Evolutionary conservation across 306 rosid genomes (phyloP).

Genomic region (Styphnolobium japonicum): DNA sequence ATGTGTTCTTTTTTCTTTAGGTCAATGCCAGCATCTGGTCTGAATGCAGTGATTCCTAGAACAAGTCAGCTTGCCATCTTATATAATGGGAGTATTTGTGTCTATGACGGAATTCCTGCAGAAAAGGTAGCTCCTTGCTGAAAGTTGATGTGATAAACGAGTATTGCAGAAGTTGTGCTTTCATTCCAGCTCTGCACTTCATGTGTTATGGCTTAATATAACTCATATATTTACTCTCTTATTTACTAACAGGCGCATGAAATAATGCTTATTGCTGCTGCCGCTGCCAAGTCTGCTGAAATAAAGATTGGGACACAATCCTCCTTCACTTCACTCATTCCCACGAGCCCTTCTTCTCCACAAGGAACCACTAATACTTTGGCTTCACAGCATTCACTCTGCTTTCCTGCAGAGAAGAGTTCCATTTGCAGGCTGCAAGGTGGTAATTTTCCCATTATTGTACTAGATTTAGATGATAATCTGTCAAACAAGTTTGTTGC

Average conservation of each 20-base stretch:
- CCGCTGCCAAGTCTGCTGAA: constrained; percentile 50
- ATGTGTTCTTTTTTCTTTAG: constrained; percentile 19
- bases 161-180: neutral
- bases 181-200: neutral
- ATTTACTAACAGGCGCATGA: constrained; percentile 47
- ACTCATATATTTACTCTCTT: neutral
- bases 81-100: constrained; percentile 54
- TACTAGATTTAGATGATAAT: neutral
- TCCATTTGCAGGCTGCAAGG: constrained; percentile 66
- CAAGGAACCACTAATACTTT: constrained; percentile 40
- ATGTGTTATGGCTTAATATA: neutral
- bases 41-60: constrained; percentile 4
- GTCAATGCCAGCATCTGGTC: constrained; percentile 41
- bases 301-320: constrained; percentile 39
- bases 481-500: neutral
- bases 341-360: constrained; percentile 36
- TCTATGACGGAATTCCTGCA: constrained; percentile 62
- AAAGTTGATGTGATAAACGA: neutral
- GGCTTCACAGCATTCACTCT: constrained; percentile 45
- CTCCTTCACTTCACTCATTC: constrained; percentile 40
- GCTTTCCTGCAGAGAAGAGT: constrained; percentile 51
- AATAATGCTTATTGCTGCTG: constrained; percentile 50
- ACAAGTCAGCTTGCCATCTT: constrained; percentile 50
- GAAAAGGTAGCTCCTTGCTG: constrained; percentile 44
- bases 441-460: constrained; percentile 19